Percentiles rank a stretch among this genome's conserved stretches.
These are phyloP conservation scores for Aspergillus homomorphus DNA, from an alignment of 495 filamentous ascomycete species.

Conservation along the genomic window DNA sequence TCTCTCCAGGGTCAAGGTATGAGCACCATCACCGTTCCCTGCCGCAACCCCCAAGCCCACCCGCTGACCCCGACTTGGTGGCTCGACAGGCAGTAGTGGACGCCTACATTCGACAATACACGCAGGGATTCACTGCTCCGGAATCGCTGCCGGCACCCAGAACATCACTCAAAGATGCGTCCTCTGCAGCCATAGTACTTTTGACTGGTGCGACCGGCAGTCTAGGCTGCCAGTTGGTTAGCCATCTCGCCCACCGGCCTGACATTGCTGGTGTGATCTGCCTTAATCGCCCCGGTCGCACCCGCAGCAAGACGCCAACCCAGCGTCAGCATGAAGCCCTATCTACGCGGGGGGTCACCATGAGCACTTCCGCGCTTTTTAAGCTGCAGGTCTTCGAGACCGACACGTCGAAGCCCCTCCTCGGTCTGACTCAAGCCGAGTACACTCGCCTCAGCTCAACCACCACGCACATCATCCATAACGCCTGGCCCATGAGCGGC, in stretches of 20 bases:
- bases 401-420: conserved; percentile 10
- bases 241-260: conserved; percentile 7
- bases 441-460: conserved; percentile 35
- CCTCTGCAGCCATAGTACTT: conserved; percentile 11
- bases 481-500: conserved; percentile 54
- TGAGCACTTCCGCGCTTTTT: conserved; percentile 46
- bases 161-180: conserved; percentile 14
- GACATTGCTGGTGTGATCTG: conserved; percentile 1
- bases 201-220: conserved; percentile 51
- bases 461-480: conserved; percentile 54
- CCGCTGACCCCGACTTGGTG: no score
- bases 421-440: neutral
- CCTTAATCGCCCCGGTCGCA: conserved; percentile 1
- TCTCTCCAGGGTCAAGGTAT: no score
- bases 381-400: conserved; percentile 18
- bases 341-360: conserved; percentile 32
- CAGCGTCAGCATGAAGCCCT: conserved; percentile 2
- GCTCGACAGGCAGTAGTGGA: no score
- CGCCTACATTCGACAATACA: no score
- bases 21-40: no score
- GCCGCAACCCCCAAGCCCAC: no score
- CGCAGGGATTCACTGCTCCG: neutral
- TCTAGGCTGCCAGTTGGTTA: conserved; percentile 43
- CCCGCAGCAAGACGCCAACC: neutral
- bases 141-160: neutral